Evolutionary conservation across 2,329 filamentous ascomycete species (phyloP).

Genomic region (Cytospora leucostoma): DNA sequence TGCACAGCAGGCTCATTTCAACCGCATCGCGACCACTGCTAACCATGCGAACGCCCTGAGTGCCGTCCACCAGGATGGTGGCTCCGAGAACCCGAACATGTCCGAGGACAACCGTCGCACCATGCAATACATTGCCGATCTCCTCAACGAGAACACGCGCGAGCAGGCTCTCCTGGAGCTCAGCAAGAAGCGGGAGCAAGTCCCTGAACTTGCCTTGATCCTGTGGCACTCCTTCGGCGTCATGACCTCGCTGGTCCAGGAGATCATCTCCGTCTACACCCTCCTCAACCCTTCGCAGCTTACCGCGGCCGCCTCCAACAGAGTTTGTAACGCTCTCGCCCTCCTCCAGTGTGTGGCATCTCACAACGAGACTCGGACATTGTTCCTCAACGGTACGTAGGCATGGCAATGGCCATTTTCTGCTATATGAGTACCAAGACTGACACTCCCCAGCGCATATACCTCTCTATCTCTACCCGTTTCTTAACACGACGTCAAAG

Average conservation of each 20-base stretch:
- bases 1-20: conserved; percentile 66
- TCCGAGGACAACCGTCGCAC: conserved; percentile 91
- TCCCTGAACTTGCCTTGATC: conserved; percentile 92
- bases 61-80: conserved; percentile 54
- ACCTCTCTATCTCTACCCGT: conserved; percentile 94
- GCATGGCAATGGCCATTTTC: neutral
- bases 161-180: conserved; percentile 92
- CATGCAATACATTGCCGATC: conserved; percentile 88
- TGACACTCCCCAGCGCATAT: conserved; percentile 72
- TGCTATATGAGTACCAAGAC: neutral
- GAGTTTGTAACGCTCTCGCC: conserved; percentile 95
- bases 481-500: conserved; percentile 98
- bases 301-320: conserved; percentile 94
- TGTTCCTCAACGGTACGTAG: conserved; percentile 84
- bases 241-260: conserved; percentile 95
- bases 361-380: conserved; percentile 90
- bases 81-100: conserved; percentile 62
- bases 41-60: conserved; percentile 52
- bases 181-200: conserved; percentile 98
- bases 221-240: conserved; percentile 99
- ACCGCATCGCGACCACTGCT: conserved; percentile 69
- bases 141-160: conserved; percentile 82
- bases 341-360: conserved; percentile 96
- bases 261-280: conserved; percentile 98
- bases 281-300: conserved; percentile 95